These are phyloP conservation scores for Candida schatavii DNA, from an alignment of 805 yeast species.

Conservation along the genomic window DNA sequence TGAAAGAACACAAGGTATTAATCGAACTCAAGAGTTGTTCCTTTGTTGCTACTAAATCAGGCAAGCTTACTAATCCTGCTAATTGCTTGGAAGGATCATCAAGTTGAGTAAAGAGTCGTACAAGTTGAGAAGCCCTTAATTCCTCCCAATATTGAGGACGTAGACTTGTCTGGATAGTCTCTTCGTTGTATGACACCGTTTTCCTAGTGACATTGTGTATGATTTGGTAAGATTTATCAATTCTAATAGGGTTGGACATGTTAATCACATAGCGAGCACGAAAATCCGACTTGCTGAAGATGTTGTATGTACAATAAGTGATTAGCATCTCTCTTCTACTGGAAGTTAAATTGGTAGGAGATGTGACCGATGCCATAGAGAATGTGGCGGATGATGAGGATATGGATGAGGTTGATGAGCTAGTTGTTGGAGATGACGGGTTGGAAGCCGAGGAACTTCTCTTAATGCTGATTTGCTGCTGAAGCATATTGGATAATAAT, in stretches of 20 bases:
- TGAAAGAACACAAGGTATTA: constrained; percentile 38
- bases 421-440: background rate
- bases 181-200: constrained; percentile 13
- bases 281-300: constrained; percentile 70
- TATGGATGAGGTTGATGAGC: background rate
- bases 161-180: constrained; percentile 15
- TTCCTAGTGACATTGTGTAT: constrained; percentile 14
- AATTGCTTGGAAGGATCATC: constrained; percentile 54
- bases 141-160: constrained; percentile 52
- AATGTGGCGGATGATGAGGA: background rate
- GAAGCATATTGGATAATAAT: background rate
- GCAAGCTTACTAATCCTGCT: constrained; percentile 56
- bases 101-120: constrained; percentile 52
- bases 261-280: constrained; percentile 56
- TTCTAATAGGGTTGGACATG: constrained; percentile 16
- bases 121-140: constrained; percentile 53
- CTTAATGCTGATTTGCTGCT: background rate
- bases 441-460: background rate
- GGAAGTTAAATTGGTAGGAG: background rate
- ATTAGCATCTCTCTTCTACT: constrained; percentile 29
- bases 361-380: background rate
- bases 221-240: constrained; percentile 34
- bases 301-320: constrained; percentile 69
- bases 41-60: constrained; percentile 30
- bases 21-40: constrained; percentile 19